Conservation (phyloP, 2,329 filamentous ascomycete species). For the Onygenales sp. region DNA sequence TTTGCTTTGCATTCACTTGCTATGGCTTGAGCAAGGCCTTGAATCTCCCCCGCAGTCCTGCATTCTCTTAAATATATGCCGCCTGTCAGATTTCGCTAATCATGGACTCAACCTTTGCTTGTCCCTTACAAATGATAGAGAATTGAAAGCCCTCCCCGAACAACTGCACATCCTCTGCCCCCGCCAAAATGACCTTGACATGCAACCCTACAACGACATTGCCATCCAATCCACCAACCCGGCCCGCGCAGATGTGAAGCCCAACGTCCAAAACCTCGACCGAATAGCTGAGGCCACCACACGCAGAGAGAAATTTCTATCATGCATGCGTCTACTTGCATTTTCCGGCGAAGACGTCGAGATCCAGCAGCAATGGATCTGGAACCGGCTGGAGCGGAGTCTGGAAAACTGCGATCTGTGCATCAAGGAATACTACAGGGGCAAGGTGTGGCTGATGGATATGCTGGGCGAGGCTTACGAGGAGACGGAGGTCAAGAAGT, state of each 20-base stretch:
- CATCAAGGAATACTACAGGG: slow-evolving; percentile 64
- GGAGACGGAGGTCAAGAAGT: slow-evolving; percentile 37
- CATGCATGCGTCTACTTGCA: slow-evolving; percentile 60
- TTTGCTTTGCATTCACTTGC: not conserved
- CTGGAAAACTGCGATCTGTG: slow-evolving; percentile 60
- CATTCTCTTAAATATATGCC: not conserved
- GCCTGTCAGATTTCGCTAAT: not conserved
- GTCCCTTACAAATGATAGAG: slow-evolving; percentile 18
- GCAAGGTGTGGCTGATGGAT: slow-evolving; percentile 53
- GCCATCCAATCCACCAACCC: not conserved
- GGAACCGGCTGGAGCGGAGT: slow-evolving; percentile 45
- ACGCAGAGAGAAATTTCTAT: slow-evolving; percentile 55
- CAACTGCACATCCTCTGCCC: slow-evolving; percentile 60
- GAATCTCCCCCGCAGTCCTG: not conserved
- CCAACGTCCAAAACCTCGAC: slow-evolving; percentile 19
- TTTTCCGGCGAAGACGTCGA: slow-evolving; percentile 53
- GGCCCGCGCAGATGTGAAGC: slow-evolving; percentile 40
- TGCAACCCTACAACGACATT: slow-evolving; percentile 50
- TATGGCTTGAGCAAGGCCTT: not conserved
- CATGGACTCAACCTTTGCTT: not conserved
- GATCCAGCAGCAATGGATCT: slow-evolving; percentile 52
- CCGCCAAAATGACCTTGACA: slow-evolving; percentile 52
- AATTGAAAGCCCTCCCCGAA: slow-evolving; percentile 34
- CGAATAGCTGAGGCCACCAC: slow-evolving; percentile 47
- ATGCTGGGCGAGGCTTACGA: slow-evolving; percentile 49